phyloP scores from a whole-genome alignment of 345 rosid genomes.

The Salix suchowensis region DNA sequence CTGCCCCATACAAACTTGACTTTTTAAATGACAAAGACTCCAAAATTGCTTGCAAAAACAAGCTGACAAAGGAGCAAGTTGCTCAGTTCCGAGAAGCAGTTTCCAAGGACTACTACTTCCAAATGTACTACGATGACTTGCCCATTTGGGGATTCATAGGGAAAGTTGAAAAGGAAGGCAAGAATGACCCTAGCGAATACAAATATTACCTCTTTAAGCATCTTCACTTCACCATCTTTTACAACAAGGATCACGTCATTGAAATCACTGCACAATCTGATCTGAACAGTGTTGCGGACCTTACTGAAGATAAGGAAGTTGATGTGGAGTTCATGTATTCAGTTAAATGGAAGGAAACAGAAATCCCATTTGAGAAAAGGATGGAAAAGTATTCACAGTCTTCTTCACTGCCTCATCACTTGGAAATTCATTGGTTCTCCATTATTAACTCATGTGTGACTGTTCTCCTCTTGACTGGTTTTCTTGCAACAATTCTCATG shows the following conservation, averaged over 20 bases:
- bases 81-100: slow-evolving; percentile 21
- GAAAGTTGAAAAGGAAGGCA: slow-evolving; percentile 28
- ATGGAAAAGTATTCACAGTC: slow-evolving; percentile 29
- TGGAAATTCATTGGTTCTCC: slow-evolving; percentile 35
- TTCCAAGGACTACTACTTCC: slow-evolving; percentile 28
- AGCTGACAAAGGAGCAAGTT: slow-evolving; percentile 21
- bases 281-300: slow-evolving; percentile 20
- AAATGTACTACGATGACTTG: slow-evolving; percentile 33
- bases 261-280: slow-evolving; percentile 15
- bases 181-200: slow-evolving; percentile 24
- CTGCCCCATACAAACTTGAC: slow-evolving; percentile 27
- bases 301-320: slow-evolving; percentile 28
- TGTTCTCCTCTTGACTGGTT: slow-evolving; percentile 31
- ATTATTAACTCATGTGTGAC: slow-evolving; percentile 32
- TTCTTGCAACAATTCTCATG: slow-evolving; percentile 33
- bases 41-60: slow-evolving; percentile 19
- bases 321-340: slow-evolving; percentile 24
- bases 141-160: slow-evolving; percentile 33
- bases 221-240: slow-evolving; percentile 18
- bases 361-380: slow-evolving; percentile 26
- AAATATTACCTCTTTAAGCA: slow-evolving; percentile 26
- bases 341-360: slow-evolving; percentile 32
- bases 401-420: slow-evolving; percentile 30
- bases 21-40: slow-evolving; percentile 21
- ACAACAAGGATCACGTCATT: slow-evolving; percentile 34